These are phyloP conservation scores for Hermanozyma aechmeae DNA, from an alignment of 805 yeast genomes.

Conservation along the genomic window DNA sequence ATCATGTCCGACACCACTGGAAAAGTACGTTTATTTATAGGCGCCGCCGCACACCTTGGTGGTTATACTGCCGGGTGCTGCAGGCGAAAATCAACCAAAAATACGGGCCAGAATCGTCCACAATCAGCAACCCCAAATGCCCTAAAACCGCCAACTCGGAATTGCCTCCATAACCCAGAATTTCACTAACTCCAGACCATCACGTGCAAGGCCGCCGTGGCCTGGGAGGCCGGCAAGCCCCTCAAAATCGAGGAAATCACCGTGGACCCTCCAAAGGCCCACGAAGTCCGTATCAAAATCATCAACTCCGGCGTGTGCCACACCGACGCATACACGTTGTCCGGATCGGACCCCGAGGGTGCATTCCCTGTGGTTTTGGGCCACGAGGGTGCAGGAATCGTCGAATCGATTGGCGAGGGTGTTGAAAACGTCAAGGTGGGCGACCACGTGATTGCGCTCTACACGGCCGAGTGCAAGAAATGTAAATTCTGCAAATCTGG, in stretches of 20 bases:
- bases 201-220: constrained; percentile 91
- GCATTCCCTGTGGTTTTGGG: constrained; percentile 89
- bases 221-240: constrained; percentile 90
- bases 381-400: constrained; percentile 98
- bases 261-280: constrained; percentile 92
- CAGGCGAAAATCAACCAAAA: background rate
- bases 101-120: background rate
- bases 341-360: constrained; percentile 96
- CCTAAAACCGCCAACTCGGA: background rate
- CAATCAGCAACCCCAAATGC: background rate
- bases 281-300: constrained; percentile 90
- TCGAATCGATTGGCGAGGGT: constrained; percentile 91
- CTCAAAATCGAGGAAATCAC: constrained; percentile 77
- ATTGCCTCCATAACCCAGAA: background rate
- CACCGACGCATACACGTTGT: constrained; percentile 93
- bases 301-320: constrained; percentile 93
- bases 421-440: constrained; percentile 87
- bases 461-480: constrained; percentile 94
- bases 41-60: constrained; percentile 11
- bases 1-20: constrained; percentile 2
- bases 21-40: constrained; percentile 1
- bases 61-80: background rate
- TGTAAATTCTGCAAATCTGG: constrained; percentile 94
- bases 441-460: constrained; percentile 86
- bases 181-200: constrained; percentile 36